Evolutionary conservation across 768 basidiomycete genomes (phyloP), one percentile per base, ranked within the genome.

Genomic region (Rhodosporidiobolus odoratus): DNA sequence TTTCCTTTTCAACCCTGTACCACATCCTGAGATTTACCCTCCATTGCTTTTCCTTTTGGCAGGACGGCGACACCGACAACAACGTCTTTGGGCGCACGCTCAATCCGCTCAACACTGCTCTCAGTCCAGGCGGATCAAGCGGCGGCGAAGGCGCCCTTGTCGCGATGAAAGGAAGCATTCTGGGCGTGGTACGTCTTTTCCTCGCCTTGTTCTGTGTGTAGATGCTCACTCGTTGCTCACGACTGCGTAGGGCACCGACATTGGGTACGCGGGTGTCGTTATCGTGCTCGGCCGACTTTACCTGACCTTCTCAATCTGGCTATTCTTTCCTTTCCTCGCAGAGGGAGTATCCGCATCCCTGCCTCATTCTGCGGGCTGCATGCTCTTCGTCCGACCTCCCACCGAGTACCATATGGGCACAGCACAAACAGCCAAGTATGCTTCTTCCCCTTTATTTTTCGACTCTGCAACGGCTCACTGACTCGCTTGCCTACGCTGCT

Each of bases 61-160:
- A 53, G 90, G 90, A 87, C 84, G 82, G 83, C 2, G 91, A 95
- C 78, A 87, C 89, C 0, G 86, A 83, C 81, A 93, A 93, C 76
- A 80, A 86, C 69, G 82, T 92, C 37, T 93, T 89, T 75, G 91
- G 91, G 3, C 64, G 71, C 27, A 78, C 78, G 2, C 16, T 48
- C 54, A 79, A 78, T 67, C 78, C 78, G 16, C 69, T 57, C 62
- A 76, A 79, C 68, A 64, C 62, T 17, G 34, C 59, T 13, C 62
- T 79, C n/a, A 75, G 67, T 7, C 63, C 75, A 8, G 78, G 76
- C 25, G 78, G 78, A 17, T 69, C 66, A 7, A 69, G 66, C 30
- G 78, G 78, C 13, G 78, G 78, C 19, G 78, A 78, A 66, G 78
- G 76, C 1, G 78, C 77, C 9, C 60, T 78, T 15, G 38, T 79